Evolutionary conservation across 495 filamentous ascomycete genomes (phyloP).

Genomic region (Haplographium delicatum): DNA sequence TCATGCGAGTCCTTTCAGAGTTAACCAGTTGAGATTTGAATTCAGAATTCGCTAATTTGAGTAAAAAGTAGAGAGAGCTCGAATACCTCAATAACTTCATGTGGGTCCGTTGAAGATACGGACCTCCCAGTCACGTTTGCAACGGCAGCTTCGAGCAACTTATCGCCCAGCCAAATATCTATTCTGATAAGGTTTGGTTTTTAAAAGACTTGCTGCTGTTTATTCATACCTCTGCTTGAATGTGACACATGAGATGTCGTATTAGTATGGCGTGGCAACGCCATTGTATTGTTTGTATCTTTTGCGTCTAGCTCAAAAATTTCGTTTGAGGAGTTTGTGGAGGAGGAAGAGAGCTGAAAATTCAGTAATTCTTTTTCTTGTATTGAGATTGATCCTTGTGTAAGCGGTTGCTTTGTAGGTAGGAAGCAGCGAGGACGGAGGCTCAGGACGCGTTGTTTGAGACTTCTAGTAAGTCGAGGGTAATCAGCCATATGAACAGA

Average conservation of each 20-base stretch:
- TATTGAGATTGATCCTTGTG: not conserved
- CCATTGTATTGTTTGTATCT: not conserved
- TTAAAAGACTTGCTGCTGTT: not conserved
- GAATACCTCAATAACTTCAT: not conserved
- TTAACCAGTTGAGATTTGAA: not conserved
- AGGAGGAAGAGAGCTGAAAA: not conserved
- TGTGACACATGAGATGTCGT: not conserved
- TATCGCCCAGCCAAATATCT: not conserved
- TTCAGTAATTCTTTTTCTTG: not conserved
- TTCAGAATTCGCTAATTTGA: not conserved
- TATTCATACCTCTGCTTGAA: not conserved
- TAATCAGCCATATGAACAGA: not conserved
- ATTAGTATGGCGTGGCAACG: not conserved
- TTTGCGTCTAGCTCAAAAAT: not conserved
- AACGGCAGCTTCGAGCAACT: not conserved
- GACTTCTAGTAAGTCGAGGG: not conserved
- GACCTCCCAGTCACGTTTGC: not conserved
- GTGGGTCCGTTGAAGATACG: not conserved
- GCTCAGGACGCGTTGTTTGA: not conserved
- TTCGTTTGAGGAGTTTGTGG: not conserved
- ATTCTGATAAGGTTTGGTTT: not conserved
- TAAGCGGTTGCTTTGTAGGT: not conserved
- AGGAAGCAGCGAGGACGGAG: not conserved
- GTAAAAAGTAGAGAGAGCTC: not conserved
- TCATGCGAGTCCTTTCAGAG: not conserved